Percentiles rank a stretch among this genome's conserved stretches.
phyloP scores from a whole-genome alignment of 2,329 filamentous ascomycete genomes.

The Fusarium camptoceras region DNA sequence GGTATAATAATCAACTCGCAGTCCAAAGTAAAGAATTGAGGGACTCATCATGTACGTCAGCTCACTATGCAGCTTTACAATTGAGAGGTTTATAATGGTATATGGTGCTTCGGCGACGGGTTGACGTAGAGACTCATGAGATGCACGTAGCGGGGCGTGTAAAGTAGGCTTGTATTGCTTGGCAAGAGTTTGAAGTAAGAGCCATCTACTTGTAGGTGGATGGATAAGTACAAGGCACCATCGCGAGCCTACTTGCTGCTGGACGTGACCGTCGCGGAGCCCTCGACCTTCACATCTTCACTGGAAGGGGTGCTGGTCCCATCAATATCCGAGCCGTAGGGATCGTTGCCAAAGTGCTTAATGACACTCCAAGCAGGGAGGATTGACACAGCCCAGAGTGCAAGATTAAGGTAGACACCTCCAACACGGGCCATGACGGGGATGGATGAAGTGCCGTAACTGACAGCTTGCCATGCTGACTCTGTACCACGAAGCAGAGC shows the following conservation, averaged over 20 bases:
- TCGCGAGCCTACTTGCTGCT: not conserved
- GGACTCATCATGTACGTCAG: not conserved
- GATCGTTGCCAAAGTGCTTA: slow-evolving; percentile 53
- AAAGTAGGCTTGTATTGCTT: not conserved
- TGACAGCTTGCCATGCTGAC: slow-evolving; percentile 78
- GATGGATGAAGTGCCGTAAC: slow-evolving; percentile 74
- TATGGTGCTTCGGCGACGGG: not conserved
- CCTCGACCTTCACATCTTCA: not conserved
- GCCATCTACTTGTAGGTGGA: not conserved
- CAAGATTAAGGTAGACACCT: slow-evolving; percentile 77
- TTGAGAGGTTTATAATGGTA: not conserved
- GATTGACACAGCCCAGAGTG: slow-evolving; percentile 72
- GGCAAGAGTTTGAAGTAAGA: not conserved
- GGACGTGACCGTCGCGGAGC: not conserved
- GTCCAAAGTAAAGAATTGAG: not conserved
- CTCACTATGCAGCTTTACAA: not conserved
- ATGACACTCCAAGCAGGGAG: slow-evolving; percentile 76
- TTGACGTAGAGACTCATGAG: too few relatives aligned
- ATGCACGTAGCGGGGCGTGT: not conserved
- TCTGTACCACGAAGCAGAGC: slow-evolving; percentile 77
- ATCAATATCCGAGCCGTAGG: not conserved
- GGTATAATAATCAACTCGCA: not conserved
- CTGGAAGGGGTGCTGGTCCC: not conserved
- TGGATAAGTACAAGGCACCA: not conserved
- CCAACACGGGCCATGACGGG: slow-evolving; percentile 73